Evolutionary conservation across 2,329 filamentous ascomycete species (phyloP).

Genomic region (Alternaria arborescens): DNA sequence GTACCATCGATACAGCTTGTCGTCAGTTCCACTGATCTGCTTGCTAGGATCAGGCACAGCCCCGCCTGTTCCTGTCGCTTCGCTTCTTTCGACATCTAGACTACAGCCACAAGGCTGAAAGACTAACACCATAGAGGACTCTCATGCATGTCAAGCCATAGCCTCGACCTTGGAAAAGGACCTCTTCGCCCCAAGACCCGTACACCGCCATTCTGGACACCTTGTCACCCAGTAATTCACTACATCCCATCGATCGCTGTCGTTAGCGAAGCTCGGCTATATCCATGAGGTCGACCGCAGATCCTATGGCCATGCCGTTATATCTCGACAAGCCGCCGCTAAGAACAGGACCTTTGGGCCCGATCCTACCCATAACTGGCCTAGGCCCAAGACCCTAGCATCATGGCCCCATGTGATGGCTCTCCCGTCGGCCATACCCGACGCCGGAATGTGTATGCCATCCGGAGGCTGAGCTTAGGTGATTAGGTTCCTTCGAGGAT

Average conservation of each 20-base stretch:
- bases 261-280: neutral
- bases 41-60: neutral
- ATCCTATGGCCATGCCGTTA: too few relatives aligned
- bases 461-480: too few relatives aligned
- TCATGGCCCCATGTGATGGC: neutral
- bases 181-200: neutral
- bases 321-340: neutral
- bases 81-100: neutral
- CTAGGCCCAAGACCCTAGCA: neutral
- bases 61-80: neutral
- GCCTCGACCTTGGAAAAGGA: neutral
- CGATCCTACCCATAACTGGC: neutral
- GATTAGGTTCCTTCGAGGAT: too few relatives aligned
- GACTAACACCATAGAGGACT: neutral
- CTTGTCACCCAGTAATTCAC: neutral
- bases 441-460: too few relatives aligned
- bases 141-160: neutral
- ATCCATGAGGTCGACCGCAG: too few relatives aligned
- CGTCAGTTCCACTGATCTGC: neutral
- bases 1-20: neutral
- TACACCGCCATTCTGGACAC: neutral
- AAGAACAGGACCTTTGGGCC: neutral
- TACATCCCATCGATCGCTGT: neutral
- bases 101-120: neutral
- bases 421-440: too few relatives aligned